phyloP scores from a whole-genome alignment of 78 protist species.

The Chrysochromulina tobinii region DNA sequence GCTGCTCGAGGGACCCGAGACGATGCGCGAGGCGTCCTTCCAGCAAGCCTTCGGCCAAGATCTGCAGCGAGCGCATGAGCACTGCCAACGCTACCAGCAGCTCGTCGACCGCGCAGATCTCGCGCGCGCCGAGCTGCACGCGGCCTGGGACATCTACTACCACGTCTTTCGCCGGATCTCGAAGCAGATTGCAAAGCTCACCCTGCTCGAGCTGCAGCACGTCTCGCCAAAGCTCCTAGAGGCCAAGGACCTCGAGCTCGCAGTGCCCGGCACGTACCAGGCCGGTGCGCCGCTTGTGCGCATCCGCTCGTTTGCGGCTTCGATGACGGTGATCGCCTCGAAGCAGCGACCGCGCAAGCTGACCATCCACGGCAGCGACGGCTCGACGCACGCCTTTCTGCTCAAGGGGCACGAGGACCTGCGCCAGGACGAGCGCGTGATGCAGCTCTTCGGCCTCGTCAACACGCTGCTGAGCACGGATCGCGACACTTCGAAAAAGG shows the following conservation, averaged over 20 bases:
- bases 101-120: not conserved
- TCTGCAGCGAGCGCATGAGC: not conserved
- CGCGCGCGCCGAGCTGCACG: constrained; percentile 5
- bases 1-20: constrained; percentile 82
- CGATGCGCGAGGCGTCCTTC: constrained; percentile 89
- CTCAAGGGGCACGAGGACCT: constrained; percentile 94
- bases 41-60: constrained; percentile 30
- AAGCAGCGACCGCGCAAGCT: constrained; percentile 98
- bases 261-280: constrained; percentile 91
- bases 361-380: constrained; percentile 57
- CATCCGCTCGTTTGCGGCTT: constrained; percentile 79
- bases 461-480: constrained; percentile 88
- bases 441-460: constrained; percentile 96
- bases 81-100: not conserved
- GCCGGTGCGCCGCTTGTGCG: constrained; percentile 68
- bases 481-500: constrained; percentile 67
- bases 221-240: constrained; percentile 74
- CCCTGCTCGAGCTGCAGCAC: constrained; percentile 81
- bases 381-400: constrained; percentile 73
- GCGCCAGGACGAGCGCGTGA: constrained; percentile 75
- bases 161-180: constrained; percentile 53
- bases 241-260: not conserved
- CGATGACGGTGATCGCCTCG: constrained; percentile 87
- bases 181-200: constrained; percentile 86
- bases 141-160: not conserved